Base-by-base conservation (phyloP, 2,329 filamentous ascomycete genomes). In the Colletotrichum noveboracense region DNA sequence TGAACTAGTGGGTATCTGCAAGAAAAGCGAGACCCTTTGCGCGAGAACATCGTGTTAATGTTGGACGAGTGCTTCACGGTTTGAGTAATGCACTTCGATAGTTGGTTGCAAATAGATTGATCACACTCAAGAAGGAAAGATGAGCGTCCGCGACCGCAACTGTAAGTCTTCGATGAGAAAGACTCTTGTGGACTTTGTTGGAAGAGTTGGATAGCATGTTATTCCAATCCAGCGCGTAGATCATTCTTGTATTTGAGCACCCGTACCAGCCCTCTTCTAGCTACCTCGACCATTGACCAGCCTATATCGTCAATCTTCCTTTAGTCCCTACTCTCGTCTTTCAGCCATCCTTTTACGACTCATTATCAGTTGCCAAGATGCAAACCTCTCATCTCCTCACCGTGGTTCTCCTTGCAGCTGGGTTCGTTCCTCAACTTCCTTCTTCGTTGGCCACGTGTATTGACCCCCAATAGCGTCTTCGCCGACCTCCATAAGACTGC, bases 401-500 rank as follows among this genome's bases (percentile, higher is more conserved):
- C 16, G 5, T 66, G 4, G n/a, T 28, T 30, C 7, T 43, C 12
- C 7, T 75, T 14, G 67, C 64, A 18, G 36, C 43, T 34, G 10
- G 56, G 67, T 75, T 21, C 14, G 75, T 48, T 3, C 16, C 43
- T 26, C 18, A 18, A 55, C 7, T 48, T 32, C 6, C 18, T 26
- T 13, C 32, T 28, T 38, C 9, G 2, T 7, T 7, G 9, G 24
- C 9, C 5, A 28, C 56, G 34, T 14, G 38, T 12, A 21, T 21
- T 36, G 12, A 28, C 5, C 13, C 10, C 13, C 5, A 24, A 32
- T 21, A 69, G 71, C 6, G 75, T 18, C 4, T 36, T 48, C 16
- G 67, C 71, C 14, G n/a, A 66, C 7, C 36, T 76, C 1, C 75
- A 72, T n/a, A 62, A 62, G 8, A 34, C 36, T 5, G 72, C 72